Base-by-base conservation (phyloP, 208 protist genomes). In the Phytomonas sp. region DNA sequence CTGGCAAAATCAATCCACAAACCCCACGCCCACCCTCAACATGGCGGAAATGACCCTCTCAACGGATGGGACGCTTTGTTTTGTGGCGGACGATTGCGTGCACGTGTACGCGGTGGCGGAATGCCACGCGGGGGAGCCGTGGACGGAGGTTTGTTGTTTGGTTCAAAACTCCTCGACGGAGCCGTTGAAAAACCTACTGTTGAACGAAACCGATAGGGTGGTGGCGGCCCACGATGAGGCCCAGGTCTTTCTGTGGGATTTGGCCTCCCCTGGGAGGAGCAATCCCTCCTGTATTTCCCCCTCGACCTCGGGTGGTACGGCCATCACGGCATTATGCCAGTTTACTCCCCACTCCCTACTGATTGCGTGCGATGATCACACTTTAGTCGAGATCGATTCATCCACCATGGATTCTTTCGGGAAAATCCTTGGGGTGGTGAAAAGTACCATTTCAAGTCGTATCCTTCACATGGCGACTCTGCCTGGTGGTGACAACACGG, bases 71-170 rank as follows among this genome's bases (percentile, higher is more conserved):
- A 86, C 81, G 8, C 71, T 93, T 29, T 95, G 89, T 70, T 86
- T 90, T 59, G 77, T 93, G 29, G 84, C 87, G 5, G 89, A 95
- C 67, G 89, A 95, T 74, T 84, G 73, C 70, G 74, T 95, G 26
- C 80, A 93, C 71, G 69, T 90, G 7, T 95, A 91, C 67, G 70
- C 70, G 26, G 69, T 86, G 36, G 67, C 56, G n/a, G 34, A 68
- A 31, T 83, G 86, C 75, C 37, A 32, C 42, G 84, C 89, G 0
- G 89, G 89, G 0, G 76, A 87, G 52, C 66, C 60, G 37, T 93
- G 87, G 87, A 67, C 78, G 26, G 70, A 77, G 32, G 65, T 95
- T 63, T 63, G 73, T 11, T 78, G 76, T 32, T 70, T 93, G 66
- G 82, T 77, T 37, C 89, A 95, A 72, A 71, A 74, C 63, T 42